Evolutionary conservation across 2,329 filamentous ascomycete genomes (phyloP), one percentile per base, ranked within the genome.

Genomic region (Arthrobotrys pseudoclavata): DNA sequence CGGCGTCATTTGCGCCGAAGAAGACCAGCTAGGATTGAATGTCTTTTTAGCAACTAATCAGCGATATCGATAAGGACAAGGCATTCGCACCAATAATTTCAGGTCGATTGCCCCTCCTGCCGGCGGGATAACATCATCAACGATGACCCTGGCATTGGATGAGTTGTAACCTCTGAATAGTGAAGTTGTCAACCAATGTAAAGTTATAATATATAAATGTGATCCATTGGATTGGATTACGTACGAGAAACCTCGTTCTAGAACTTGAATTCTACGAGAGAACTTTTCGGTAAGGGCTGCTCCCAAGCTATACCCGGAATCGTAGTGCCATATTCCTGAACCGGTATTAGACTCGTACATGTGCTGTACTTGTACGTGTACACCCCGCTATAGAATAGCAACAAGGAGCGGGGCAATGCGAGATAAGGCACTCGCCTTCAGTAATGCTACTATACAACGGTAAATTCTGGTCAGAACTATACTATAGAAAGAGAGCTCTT

Each of bases 1-100:
- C 90, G 2, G 95, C 91, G 84, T 98, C 96, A 83, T 99, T 98
- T 80, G 96, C 93, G 18, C 96, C 96, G 76, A 97, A 90, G 80
- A 97, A 91, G 74, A 97, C 84, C 45, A 91, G 86, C 91, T 94
- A 72, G 20, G 22, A 9, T 68, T 22, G 18, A 29, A 26, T 6
- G 26, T 82, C 24, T 84, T 81, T n/a, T 77, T 80, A 40, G 79
- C 61, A 70, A 64, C 79, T 79, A 12, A 52, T n/a, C 20, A 37
- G 3, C 66, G 24, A 29, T 26, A 42, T 67, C 12, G 45, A 57
- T 20, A 42, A 47, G 48, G n/a, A 45, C 26, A 13, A 18, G 3
- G 24, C 13, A 4, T 52, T 81, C 87, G 81, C 83, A 92, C 91
- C 79, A 95, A 84, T 81, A 92, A 91, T 72, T 89, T 88, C 71